A percentile compares a stretch with the other conserved stretches of the same genome.
These are phyloP conservation scores for Gamsiella multidivaricata DNA, from an alignment of 192 early-diverging fungal species.

Conservation along the genomic window DNA sequence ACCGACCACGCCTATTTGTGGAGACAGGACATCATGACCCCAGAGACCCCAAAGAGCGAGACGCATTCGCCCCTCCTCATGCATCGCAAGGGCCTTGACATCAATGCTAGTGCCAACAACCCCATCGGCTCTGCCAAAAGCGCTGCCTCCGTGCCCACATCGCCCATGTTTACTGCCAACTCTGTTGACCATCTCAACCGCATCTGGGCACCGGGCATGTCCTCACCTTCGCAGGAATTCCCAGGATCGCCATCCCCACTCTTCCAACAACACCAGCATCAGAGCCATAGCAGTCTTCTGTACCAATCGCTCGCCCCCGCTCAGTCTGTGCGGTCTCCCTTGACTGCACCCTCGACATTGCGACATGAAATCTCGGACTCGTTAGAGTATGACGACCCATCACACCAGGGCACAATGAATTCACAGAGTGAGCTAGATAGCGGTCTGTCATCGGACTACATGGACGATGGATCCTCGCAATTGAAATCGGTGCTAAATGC, in stretches of 20 bases:
- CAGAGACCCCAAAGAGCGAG: no score
- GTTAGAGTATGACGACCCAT: not conserved
- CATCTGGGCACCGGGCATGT: no score
- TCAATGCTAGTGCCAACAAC: not conserved
- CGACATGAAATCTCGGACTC: constrained; percentile 30
- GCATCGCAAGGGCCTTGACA: constrained; percentile 12
- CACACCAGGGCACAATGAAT: not conserved
- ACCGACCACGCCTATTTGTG: no score
- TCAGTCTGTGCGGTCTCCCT: constrained; percentile 18
- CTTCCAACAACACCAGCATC: no score
- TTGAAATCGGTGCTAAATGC: constrained; percentile 34
- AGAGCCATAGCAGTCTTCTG: constrained; percentile 10
- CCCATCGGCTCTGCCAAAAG: no score
- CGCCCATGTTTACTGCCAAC: no score
- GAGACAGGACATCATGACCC: no score
- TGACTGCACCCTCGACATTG: constrained; percentile 16
- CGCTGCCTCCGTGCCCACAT: no score
- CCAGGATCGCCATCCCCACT: no score
- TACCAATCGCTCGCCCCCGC: constrained; percentile 21
- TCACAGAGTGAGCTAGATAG: not conserved
- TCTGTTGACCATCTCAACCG: no score
- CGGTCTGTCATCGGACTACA: constrained; percentile 7
- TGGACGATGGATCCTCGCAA: constrained; percentile 29
- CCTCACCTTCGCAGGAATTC: no score
- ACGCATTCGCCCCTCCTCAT: no score